A percentile compares a stretch with the other conserved stretches of the same genome.
These are phyloP conservation scores for Metschnikowia kofuensis DNA, from an alignment of 805 yeast species.

Conservation along the genomic window DNA sequence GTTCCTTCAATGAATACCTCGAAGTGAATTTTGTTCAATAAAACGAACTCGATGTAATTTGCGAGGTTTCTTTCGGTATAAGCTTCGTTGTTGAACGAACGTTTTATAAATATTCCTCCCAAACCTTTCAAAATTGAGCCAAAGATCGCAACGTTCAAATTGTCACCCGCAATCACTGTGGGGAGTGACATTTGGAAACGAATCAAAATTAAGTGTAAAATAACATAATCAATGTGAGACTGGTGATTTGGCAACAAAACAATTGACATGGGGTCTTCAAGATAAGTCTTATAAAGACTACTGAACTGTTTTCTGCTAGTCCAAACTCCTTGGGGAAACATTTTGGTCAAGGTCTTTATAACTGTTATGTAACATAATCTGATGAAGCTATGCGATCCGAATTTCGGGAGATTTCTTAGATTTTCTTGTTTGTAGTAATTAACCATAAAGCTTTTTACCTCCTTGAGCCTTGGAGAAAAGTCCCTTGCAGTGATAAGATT, in stretches of 20 bases:
- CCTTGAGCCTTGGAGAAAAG: conserved; percentile 29
- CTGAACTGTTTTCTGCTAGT: conserved; percentile 30
- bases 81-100: conserved; percentile 43
- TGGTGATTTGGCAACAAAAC: conserved; percentile 60
- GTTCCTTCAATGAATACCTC: conserved; percentile 69
- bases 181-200: conserved; percentile 55
- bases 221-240: conserved; percentile 60
- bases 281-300: conserved; percentile 28
- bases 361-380: conserved; percentile 38
- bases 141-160: conserved; percentile 55
- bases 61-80: conserved; percentile 47
- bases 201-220: conserved; percentile 51
- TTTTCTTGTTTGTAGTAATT: conserved; percentile 35
- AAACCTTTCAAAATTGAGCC: conserved; percentile 47
- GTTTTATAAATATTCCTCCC: conserved; percentile 59
- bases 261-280: conserved; percentile 41
- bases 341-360: conserved; percentile 28
- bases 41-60: conserved; percentile 47
- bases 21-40: conserved; percentile 47
- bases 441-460: conserved; percentile 39
- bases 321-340: conserved; percentile 46
- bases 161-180: conserved; percentile 63
- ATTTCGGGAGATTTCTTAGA: conserved; percentile 35
- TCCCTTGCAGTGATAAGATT: conserved; percentile 35
- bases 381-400: conserved; percentile 25